phyloP scores from a whole-genome alignment of 2,329 filamentous ascomycete species.

The Xylaria sp. region DNA sequence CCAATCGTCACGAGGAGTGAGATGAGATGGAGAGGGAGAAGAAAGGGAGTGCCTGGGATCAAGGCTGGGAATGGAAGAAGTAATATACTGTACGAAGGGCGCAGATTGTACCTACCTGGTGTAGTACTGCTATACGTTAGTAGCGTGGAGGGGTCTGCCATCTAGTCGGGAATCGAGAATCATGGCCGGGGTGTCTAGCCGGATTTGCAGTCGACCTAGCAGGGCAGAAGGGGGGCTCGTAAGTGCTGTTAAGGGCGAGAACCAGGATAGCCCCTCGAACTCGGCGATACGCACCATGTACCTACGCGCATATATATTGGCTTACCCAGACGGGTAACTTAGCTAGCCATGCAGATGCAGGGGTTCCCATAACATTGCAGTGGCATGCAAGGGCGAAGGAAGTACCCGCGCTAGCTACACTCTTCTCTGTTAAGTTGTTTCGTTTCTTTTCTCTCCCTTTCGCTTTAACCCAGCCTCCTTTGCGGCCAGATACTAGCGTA shows the following conservation, averaged over 20 bases:
- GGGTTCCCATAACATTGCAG: constrained; percentile 8
- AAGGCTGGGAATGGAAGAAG: constrained; percentile 22
- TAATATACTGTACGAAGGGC: constrained; percentile 28
- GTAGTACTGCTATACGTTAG: not conserved
- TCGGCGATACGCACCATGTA: not conserved
- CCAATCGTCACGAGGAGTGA: constrained; percentile 34
- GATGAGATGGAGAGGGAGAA: constrained; percentile 26
- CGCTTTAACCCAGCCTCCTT: constrained; percentile 9
- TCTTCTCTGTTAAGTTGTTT: not conserved
- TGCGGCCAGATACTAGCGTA: not conserved
- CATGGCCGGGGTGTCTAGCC: constrained; percentile 16
- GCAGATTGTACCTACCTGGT: not conserved
- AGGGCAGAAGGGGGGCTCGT: constrained; percentile 16
- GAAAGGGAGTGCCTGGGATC: not conserved
- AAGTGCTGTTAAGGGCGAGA: not conserved
- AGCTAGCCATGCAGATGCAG: constrained; percentile 21
- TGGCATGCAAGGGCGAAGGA: not conserved
- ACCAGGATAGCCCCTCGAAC: constrained; percentile 24
- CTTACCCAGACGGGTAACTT: not conserved
- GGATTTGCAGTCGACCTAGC: constrained; percentile 26
- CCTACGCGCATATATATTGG: not conserved
- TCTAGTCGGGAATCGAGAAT: constrained; percentile 24
- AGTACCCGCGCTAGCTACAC: not conserved
- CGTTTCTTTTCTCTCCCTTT: not conserved
- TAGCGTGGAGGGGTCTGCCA: not conserved